Base-by-base conservation (phyloP, 768 basidiomycete genomes). In the Cyclocybe cylindracea region DNA sequence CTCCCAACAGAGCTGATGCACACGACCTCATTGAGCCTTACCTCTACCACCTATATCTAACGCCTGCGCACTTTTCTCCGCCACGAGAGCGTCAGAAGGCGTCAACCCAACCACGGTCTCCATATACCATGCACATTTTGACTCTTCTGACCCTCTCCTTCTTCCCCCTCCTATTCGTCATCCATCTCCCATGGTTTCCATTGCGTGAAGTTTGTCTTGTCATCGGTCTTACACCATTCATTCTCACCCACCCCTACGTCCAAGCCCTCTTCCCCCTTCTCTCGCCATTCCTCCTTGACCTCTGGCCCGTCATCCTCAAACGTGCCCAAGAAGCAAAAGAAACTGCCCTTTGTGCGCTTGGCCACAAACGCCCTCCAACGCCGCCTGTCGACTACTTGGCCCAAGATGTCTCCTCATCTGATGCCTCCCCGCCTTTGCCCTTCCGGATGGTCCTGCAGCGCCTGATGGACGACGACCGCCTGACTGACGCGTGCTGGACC, bases 401-500 rank as follows among this genome's bases (percentile, higher is more conserved):
- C 24, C 24, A 24, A 24, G 24, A 24, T 3, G 24, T 2, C 24
- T 24, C 24, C 24, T 24, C 24, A 24, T 24, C 24, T 2, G 39
- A 47, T 35, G 47, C 11, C 33, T 4, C 42, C 33, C 44, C 31
- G 2, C 18, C 41, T 11, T 24, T 61, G 31, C 54, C 58, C n/a
- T 43, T 60, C 31, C 58, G 58, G 52, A 70, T 61, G 44, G 48
- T 66, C 11, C 35, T 70, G 13, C 72, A 73, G 50, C 71, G 77
- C 5, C 39, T 84, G 1, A 59, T 84, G 16, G 87, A 92, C 57
- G 73, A 93, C 55, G 86, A 91, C 55, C 73, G 70, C 9, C 76
- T 93, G 3, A 72, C 75, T 5, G 86, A 91, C 60, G 67, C 61
- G 29, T 81, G 80, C 39, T 91, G 89, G 88, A 71, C 68, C 0